Evolutionary conservation across 768 basidiomycete species (phyloP).

Genomic region (Cyathus striatus): DNA sequence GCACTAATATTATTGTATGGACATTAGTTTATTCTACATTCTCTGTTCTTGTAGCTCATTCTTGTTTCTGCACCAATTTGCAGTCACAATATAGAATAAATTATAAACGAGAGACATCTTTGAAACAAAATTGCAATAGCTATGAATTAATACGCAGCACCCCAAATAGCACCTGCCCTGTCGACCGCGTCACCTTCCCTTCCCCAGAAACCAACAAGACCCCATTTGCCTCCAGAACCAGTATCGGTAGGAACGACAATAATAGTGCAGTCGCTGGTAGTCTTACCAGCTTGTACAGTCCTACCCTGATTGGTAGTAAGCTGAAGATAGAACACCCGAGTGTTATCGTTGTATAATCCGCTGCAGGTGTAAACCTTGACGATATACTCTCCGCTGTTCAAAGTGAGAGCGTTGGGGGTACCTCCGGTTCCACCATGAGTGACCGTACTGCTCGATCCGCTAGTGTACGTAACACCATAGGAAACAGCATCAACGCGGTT

Average conservation of each 20-base stretch:
- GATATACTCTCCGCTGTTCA: conserved; percentile 18
- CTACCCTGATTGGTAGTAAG: conserved; percentile 24
- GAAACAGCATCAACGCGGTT: conserved; percentile 26
- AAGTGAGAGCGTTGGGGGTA: conserved; percentile 17
- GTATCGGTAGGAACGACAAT: conserved; percentile 21
- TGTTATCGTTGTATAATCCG: conserved; percentile 16
- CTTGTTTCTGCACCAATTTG: no score
- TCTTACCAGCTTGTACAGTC: conserved; percentile 18
- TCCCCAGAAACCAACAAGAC: conserved; percentile 27
- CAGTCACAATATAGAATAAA: no score
- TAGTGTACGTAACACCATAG: conserved; percentile 14
- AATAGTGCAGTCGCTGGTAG: conserved; percentile 20
- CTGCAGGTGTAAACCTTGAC: conserved; percentile 18
- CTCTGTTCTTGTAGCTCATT: no score
- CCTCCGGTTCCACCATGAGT: conserved; percentile 30
- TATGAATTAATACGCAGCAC: conserved; percentile 20
- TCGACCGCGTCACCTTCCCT: conserved; percentile 23
- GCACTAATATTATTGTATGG: no score
- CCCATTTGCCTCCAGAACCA: conserved; percentile 20
- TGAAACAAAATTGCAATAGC: no score
- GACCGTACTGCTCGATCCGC: conserved; percentile 11
- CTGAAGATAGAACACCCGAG: conserved; percentile 24
- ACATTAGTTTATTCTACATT: no score
- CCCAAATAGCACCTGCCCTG: conserved; percentile 24
- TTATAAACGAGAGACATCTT: no score